These are phyloP conservation scores for Neocallimastix lanati DNA, from an alignment of 192 early-diverging fungal species.

Conservation along the genomic window DNA sequence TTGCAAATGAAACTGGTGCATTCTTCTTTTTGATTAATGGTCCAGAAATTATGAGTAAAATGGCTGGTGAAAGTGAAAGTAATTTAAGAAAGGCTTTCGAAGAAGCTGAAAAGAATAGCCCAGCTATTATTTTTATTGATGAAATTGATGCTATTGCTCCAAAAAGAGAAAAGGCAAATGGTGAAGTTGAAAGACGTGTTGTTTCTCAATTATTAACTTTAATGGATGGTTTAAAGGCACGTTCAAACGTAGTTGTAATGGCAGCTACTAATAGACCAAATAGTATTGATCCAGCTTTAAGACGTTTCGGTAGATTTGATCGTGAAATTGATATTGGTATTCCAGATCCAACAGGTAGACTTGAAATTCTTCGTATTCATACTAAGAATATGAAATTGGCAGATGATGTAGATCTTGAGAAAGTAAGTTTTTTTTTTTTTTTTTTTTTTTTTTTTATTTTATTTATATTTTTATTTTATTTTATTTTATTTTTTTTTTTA, in stretches of 20 bases:
- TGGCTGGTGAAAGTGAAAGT: slow-evolving; percentile 96
- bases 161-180: slow-evolving; percentile 95
- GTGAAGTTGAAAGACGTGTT: slow-evolving; percentile 96
- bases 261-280: slow-evolving; percentile 98
- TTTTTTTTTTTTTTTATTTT: too few relatives aligned
- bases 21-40: slow-evolving; percentile 99
- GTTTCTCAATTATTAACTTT: slow-evolving; percentile 95
- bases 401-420: slow-evolving; percentile 92
- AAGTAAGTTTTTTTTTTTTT: too few relatives aligned
- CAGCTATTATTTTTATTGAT: slow-evolving; percentile 97
- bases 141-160: slow-evolving; percentile 98
- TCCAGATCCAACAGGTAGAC: slow-evolving; percentile 90
- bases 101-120: slow-evolving; percentile 94
- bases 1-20: slow-evolving; percentile 97
- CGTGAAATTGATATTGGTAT: slow-evolving; percentile 99
- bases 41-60: slow-evolving; percentile 99
- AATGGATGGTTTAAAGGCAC: slow-evolving; percentile 94
- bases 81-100: slow-evolving; percentile 97
- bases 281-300: slow-evolving; percentile 92
- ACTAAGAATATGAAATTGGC: slow-evolving; percentile 99
- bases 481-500: too few relatives aligned
- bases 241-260: slow-evolving; percentile 96
- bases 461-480: too few relatives aligned
- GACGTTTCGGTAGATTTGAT: slow-evolving; percentile 97
- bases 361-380: slow-evolving; percentile 97